Base-by-base conservation (phyloP, 192 early-diverging fungal genomes). In the Coemansia sp. region DNA sequence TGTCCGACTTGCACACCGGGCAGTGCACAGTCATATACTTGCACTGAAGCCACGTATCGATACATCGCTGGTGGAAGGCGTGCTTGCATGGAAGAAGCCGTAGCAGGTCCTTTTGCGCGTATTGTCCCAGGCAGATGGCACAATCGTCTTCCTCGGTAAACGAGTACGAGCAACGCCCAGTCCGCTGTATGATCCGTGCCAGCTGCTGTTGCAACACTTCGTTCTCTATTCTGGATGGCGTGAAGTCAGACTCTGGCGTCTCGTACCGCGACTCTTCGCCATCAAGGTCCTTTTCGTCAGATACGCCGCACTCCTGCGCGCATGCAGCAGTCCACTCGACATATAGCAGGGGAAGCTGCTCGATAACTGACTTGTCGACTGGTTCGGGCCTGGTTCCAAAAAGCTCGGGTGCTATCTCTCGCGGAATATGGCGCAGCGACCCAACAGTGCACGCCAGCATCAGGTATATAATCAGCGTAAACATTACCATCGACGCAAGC, bases 61-160 rank as follows among this genome's bases (percentile, higher is more conserved):
- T 89, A 68, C 93, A 94, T 9, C 88, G 78, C 50, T 84, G 84
- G 72, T 94, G 93, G 66, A 94, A 94, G 62, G 91, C 90, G 66
- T 94, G 93, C 16, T 72, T 83, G 70, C 93, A 94, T 64, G 83
- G 86, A 59, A 93, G 81, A 58, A 87, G 76, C 47, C 90, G 77
- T 39, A 94, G 63, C 21, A 85, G 72, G 18, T 92, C 91, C 40
- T 86, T 86, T 26, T 85, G 81, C 61, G 89, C 85, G 69, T 94
- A 94, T 9, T 75, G 67, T 54, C 79, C 75, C 16, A 94, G 68
- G 67, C 93, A 93, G 54, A 94, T 94, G 19, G 90, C 90, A 72
- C 93, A 94, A 9, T 85, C 75, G 0, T 79, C 76, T 47, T 93
- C 91, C 26, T 91, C 87, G 0, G 77, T 76, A 45, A 76, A 82